Conservation (phyloP, 257 asterid genomes). For the Leonotis leonurus region DNA sequence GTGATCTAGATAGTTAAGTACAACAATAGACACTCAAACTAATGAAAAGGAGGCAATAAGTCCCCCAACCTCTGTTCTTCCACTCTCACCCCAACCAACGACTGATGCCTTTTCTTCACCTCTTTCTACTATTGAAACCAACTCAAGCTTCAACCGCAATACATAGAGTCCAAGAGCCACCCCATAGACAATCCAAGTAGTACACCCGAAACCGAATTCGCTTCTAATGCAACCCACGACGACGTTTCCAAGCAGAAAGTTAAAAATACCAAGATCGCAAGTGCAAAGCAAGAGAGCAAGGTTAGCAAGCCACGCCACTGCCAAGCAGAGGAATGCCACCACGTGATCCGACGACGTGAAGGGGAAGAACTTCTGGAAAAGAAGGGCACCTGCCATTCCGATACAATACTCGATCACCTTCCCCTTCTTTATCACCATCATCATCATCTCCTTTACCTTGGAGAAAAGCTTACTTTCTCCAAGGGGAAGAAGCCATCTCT, state of each 20-base stretch:
- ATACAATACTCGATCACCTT: constrained; percentile 5
- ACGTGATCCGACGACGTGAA: constrained; percentile 11
- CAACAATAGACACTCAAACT: too few relatives aligned
- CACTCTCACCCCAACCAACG: too few relatives aligned
- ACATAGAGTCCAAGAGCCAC: too few relatives aligned
- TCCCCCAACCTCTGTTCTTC: too few relatives aligned
- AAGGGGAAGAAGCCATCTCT: too few relatives aligned
- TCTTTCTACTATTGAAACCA: too few relatives aligned
- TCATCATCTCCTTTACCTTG: background rate
- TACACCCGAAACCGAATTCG: constrained; percentile 15
- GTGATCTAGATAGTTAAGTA: too few relatives aligned
- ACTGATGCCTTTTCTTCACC: too few relatives aligned
- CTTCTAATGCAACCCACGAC: constrained; percentile 20
- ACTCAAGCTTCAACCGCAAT: too few relatives aligned
- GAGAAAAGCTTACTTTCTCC: too few relatives aligned
- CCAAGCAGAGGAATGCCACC: constrained; percentile 16
- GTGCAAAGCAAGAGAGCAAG: background rate
- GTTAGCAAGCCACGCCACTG: constrained; percentile 22
- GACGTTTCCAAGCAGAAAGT: constrained; percentile 18
- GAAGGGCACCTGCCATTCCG: constrained; percentile 9
- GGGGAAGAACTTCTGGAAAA: constrained; percentile 14
- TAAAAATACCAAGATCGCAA: constrained; percentile 12
- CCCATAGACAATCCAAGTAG: constrained; percentile 19
- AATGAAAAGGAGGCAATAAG: too few relatives aligned
- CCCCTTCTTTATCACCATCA: background rate